These are phyloP conservation scores for Trichoderma hamatum DNA, from an alignment of 2,329 filamentous ascomycete species.

Conservation along the genomic window DNA sequence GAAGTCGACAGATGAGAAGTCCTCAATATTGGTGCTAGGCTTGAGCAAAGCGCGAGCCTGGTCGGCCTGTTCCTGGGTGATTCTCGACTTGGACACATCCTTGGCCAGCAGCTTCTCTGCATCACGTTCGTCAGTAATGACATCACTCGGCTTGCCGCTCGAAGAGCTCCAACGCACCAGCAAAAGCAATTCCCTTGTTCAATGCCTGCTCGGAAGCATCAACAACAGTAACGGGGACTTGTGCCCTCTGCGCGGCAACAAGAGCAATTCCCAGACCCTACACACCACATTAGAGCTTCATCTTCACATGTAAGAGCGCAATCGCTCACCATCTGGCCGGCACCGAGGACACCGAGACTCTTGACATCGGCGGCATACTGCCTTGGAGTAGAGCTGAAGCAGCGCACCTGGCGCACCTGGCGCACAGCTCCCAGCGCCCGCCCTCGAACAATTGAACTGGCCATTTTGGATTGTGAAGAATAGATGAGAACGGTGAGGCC, in stretches of 20 bases:
- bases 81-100: constrained; percentile 83
- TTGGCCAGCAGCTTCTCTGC: constrained; percentile 92
- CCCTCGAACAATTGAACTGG: constrained; percentile 44
- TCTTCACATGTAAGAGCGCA: constrained; percentile 19
- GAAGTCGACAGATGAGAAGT: constrained; percentile 85
- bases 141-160: not conserved
- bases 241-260: constrained; percentile 83
- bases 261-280: constrained; percentile 95
- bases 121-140: constrained; percentile 25
- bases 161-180: constrained; percentile 57
- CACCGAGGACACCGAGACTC: constrained; percentile 86
- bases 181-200: constrained; percentile 87
- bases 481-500: not conserved
- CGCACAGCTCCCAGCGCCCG: constrained; percentile 42
- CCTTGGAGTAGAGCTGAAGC: constrained; percentile 70
- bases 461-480: constrained; percentile 40
- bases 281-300: constrained; percentile 31
- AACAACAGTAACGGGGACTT: constrained; percentile 81
- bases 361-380: constrained; percentile 73
- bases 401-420: constrained; percentile 54
- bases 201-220: constrained; percentile 83
- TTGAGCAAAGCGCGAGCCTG: constrained; percentile 70
- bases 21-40: constrained; percentile 72
- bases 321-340: constrained; percentile 84
- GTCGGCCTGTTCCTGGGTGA: constrained; percentile 80